phyloP scores from a whole-genome alignment of 2,329 filamentous ascomycete genomes.

The Botrytis hyacinthi region DNA sequence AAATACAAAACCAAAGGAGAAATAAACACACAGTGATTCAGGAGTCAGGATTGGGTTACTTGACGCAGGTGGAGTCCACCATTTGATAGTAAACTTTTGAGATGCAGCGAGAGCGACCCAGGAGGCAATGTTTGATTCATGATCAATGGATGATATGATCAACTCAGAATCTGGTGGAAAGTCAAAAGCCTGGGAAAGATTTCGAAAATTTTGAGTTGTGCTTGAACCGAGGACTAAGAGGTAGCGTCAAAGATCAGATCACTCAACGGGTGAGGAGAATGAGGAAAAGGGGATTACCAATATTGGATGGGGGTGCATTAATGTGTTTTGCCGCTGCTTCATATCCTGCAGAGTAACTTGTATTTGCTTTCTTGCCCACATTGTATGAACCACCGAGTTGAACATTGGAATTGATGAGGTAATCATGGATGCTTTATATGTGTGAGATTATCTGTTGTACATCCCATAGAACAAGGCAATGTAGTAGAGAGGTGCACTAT shows the following conservation, averaged over 20 bases:
- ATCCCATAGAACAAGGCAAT: not conserved
- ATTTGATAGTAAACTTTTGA: conserved; percentile 61
- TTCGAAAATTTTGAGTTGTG: conserved; percentile 74
- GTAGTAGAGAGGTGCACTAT: conserved; percentile 15
- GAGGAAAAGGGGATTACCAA: conserved; percentile 46
- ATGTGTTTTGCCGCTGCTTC: conserved; percentile 67
- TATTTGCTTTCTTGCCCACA: conserved; percentile 57
- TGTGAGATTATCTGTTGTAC: conserved; percentile 17
- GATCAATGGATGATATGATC: conserved; percentile 69
- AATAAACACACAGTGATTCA: conserved; percentile 10
- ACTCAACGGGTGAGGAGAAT: not conserved
- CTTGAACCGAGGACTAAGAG: conserved; percentile 65
- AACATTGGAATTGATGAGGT: conserved; percentile 67
- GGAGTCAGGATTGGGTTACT: conserved; percentile 41
- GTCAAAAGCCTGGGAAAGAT: conserved; percentile 57
- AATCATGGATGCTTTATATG: conserved; percentile 56
- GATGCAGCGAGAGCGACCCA: conserved; percentile 68
- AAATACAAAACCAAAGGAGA: not conserved
- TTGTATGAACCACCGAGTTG: conserved; percentile 72
- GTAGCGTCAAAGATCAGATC: not conserved
- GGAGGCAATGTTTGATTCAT: conserved; percentile 73
- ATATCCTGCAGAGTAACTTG: conserved; percentile 58
- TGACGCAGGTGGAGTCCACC: conserved; percentile 58
- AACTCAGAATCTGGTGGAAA: conserved; percentile 62
- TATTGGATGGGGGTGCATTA: conserved; percentile 64